These are phyloP conservation scores for Cylindrotheca closterium DNA, from an alignment of 108 stramenopile genomes.

Conservation along the genomic window DNA sequence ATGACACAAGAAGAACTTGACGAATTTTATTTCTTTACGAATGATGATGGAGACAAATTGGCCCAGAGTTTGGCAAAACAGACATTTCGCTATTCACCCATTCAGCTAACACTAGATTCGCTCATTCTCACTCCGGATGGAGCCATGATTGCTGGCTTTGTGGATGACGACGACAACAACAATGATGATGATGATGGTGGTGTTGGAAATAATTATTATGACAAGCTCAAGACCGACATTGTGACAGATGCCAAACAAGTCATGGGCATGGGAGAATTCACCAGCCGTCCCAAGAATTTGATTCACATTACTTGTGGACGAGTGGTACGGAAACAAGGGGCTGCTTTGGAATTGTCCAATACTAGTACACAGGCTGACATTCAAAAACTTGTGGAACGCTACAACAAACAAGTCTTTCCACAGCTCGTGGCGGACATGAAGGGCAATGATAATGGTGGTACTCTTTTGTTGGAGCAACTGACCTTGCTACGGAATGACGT, in stretches of 20 bases:
- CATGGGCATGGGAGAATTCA: background rate
- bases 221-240: too few species aligned
- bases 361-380: background rate
- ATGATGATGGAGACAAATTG: background rate
- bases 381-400: background rate
- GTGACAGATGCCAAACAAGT: too few species aligned
- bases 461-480: background rate
- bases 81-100: background rate
- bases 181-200: too few species aligned
- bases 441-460: background rate
- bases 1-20: background rate
- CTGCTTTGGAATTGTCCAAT: background rate
- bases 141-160: conserved; percentile 29
- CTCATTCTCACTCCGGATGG: conserved; percentile 26
- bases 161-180: background rate
- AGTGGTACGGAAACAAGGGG: background rate
- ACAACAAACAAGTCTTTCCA: background rate
- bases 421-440: too few species aligned
- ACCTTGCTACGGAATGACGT: background rate
- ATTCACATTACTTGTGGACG: background rate
- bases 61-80: conserved; percentile 1
- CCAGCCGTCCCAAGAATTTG: background rate
- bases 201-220: too few species aligned
- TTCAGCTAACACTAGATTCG: conserved; percentile 8
- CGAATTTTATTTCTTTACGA: background rate